Percentiles rank a stretch among this genome's conserved stretches.
These are phyloP conservation scores for Physcia stellaris DNA, from an alignment of 495 filamentous ascomycete genomes.

Conservation along the genomic window DNA sequence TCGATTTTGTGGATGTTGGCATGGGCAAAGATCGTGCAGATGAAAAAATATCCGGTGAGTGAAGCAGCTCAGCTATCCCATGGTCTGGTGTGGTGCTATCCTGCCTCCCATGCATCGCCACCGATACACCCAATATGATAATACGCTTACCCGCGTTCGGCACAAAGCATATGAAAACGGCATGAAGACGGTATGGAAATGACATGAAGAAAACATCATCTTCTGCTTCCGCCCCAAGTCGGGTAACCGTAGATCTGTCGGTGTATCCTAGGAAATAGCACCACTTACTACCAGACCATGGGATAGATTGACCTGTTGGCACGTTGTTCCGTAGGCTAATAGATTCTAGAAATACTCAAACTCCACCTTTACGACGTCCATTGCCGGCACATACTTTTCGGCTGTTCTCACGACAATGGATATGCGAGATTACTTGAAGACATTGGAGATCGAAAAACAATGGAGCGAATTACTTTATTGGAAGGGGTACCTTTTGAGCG, in stretches of 20 bases:
- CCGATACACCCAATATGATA: too few species aligned
- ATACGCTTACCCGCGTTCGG: neutral
- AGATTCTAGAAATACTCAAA: slow-evolving; percentile 51
- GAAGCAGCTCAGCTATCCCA: too few species aligned
- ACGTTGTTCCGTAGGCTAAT: neutral
- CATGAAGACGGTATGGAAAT: too few species aligned
- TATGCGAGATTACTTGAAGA: slow-evolving; percentile 61
- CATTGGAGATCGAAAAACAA: slow-evolving; percentile 37
- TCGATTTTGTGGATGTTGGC: slow-evolving; percentile 68
- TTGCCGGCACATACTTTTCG: slow-evolving; percentile 71
- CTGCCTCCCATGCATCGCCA: too few species aligned
- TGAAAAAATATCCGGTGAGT: slow-evolving; percentile 64
- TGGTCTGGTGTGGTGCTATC: too few species aligned
- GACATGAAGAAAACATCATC: too few species aligned
- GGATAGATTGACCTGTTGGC: too few species aligned
- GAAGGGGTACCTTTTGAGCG: slow-evolving; percentile 61
- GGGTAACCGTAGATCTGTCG: too few species aligned
- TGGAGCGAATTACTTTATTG: slow-evolving; percentile 53
- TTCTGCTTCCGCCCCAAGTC: too few species aligned
- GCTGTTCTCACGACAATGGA: slow-evolving; percentile 61
- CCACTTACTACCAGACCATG: too few species aligned
- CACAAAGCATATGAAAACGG: too few species aligned
- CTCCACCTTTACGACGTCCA: slow-evolving; percentile 52
- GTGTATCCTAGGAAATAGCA: too few species aligned
- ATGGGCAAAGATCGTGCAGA: slow-evolving; percentile 53